Base-by-base conservation (phyloP, 805 yeast genomes). In the Candida montana region DNA sequence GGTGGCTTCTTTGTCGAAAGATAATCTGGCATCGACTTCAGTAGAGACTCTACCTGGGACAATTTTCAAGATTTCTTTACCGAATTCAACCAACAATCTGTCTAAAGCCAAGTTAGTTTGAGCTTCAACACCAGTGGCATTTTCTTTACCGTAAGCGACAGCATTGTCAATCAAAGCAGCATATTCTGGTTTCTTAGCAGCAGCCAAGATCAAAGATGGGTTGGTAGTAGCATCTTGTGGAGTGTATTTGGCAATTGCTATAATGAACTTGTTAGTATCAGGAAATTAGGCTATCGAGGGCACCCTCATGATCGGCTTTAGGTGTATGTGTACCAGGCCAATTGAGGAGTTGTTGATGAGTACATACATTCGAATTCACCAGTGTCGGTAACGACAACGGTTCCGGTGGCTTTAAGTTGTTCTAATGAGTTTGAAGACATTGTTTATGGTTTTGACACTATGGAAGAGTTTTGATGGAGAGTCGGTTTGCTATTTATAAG, bases 151-250 rank as follows among this genome's bases (percentile, higher is more conserved):
- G 70, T 81, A 86, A 34, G 78, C 84, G 53, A 93, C 85, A 45
- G 99, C 98, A 57, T 76, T 75, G 65, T 93, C 98, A 52, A 93
- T 84, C 65, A 93, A 75, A 62, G 80, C 75, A 45, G 95, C 83
- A 71, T 93, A 93, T 63, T 83, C 89, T 33, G 89, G 68, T 73
- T 89, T 86, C 71, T 83, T 86, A 44, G 98, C 63, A 45, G 99
- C 99, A 52, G 98, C 98, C 58, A 93, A 74, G 60, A 93, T 91
- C 72, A 93, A 76, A 33, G 98, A 89, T 54, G 99, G 99, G 76
- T 93, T 93, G 65, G 99, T 93, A 57, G 99, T 93, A 54, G 99
- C 96, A 69, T 93, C 99, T 75, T 93, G 98, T 54, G 99, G 99
- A 58, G 93, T 87, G 75, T 84, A 93, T 71, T 90, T 88, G 63